Evolutionary conservation across 148 eudicot species (phyloP).

Genomic region (Camellia sinensis): DNA sequence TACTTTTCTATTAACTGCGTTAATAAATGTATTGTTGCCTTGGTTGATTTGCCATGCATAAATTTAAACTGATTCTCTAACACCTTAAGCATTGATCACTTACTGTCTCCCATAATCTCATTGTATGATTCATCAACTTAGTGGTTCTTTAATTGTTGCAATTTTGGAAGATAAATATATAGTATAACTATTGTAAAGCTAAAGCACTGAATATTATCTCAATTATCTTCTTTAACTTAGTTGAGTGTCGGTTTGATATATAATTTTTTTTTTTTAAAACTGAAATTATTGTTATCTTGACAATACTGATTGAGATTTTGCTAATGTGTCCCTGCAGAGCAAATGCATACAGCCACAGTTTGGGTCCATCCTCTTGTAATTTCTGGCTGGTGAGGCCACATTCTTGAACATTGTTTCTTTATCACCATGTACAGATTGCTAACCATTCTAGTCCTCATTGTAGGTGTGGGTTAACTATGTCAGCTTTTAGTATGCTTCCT

Average conservation of each 20-base stretch:
- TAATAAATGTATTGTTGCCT: no score
- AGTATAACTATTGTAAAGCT: neutral
- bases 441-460: conserved; percentile 18
- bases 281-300: conserved; percentile 15
- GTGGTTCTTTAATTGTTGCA: no score
- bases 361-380: conserved; percentile 92
- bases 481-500: conserved; percentile 97
- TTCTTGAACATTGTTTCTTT: conserved; percentile 15
- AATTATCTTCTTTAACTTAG: neutral
- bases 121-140: no score
- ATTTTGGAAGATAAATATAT: neutral
- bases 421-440: neutral
- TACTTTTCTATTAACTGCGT: no score
- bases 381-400: conserved; percentile 81
- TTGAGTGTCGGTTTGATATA: neutral
- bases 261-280: neutral
- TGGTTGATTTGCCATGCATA: no score
- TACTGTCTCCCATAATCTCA: no score
- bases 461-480: conserved; percentile 98
- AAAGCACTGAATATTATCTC: neutral
- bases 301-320: conserved; percentile 5
- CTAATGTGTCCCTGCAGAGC: conserved; percentile 42
- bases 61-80: no score
- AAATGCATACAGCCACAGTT: conserved; percentile 85
- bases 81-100: no score